Percentiles rank a stretch among this genome's conserved stretches.
Evolutionary conservation across 768 basidiomycete species (phyloP).

Genomic region (Trametes cinnabarina): DNA sequence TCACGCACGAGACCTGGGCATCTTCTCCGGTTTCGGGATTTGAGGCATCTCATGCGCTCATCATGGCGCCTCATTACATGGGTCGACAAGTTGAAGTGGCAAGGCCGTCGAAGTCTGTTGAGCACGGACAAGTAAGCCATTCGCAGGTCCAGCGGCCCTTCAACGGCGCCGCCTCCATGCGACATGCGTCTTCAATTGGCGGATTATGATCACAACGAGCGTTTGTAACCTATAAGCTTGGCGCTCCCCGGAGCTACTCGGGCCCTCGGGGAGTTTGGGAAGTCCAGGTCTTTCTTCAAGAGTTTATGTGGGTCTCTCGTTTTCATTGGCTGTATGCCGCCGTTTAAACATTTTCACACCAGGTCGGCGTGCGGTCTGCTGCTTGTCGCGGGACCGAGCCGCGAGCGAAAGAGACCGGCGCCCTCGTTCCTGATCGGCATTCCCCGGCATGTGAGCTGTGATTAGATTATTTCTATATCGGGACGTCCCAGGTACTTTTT

Average conservation of each 20-base stretch:
- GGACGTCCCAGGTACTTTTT: slow-evolving; percentile 2
- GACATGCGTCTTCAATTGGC: too few relatives aligned
- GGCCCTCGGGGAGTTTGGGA: neutral
- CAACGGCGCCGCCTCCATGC: neutral
- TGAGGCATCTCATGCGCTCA: neutral
- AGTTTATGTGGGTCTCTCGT: neutral
- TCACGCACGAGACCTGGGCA: neutral
- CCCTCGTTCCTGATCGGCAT: slow-evolving; percentile 8
- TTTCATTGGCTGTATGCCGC: neutral
- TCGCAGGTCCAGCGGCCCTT: neutral
- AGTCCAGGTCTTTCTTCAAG: too few relatives aligned
- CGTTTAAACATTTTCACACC: neutral
- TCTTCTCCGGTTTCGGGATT: neutral
- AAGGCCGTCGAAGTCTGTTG: neutral
- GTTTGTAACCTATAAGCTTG: too few relatives aligned
- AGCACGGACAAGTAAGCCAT: neutral
- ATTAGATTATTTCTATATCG: slow-evolving; percentile 3
- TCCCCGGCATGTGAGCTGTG: neutral
- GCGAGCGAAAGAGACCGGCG: neutral
- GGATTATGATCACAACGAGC: too few relatives aligned
- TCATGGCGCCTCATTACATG: too few relatives aligned
- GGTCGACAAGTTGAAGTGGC: neutral
- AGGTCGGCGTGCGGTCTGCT: neutral
- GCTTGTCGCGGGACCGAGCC: slow-evolving; percentile 6
- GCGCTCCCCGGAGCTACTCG: neutral